Conservation (phyloP, 192 early-diverging fungal species). For the Entomortierella parvispora region DNA sequence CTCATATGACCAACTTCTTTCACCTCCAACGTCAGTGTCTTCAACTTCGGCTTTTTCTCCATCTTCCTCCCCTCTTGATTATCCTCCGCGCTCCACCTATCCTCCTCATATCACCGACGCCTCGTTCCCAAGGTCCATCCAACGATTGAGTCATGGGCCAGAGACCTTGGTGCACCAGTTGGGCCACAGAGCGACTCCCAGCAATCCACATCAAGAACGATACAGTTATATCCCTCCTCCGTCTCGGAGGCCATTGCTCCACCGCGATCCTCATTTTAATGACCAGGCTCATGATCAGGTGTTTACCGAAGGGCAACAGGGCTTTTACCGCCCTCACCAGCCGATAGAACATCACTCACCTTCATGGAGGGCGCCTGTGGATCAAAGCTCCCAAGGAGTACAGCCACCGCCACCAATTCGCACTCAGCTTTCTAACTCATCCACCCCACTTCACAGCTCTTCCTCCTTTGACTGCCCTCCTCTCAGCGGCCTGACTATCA, state of each 20-base stretch:
- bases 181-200: neutral
- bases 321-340: neutral
- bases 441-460: neutral
- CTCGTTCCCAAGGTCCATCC: too few species aligned
- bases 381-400: neutral
- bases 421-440: neutral
- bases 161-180: too few species aligned
- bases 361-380: neutral
- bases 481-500: too few species aligned
- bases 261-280: neutral
- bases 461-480: too few species aligned
- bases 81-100: slow-evolving; percentile 9
- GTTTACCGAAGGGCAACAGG: neutral
- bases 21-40: neutral
- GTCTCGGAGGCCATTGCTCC: neutral
- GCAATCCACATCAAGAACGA: neutral
- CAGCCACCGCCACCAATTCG: slow-evolving; percentile 26
- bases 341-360: neutral
- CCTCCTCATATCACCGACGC: neutral
- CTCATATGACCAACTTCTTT: neutral
- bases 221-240: neutral
- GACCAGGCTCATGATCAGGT: neutral
- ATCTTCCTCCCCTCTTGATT: neutral
- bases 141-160: too few species aligned
- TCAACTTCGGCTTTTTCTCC: neutral